These are phyloP conservation scores for Zymoseptoria crescenta DNA, from an alignment of 2,329 filamentous ascomycete genomes.

Conservation along the genomic window DNA sequence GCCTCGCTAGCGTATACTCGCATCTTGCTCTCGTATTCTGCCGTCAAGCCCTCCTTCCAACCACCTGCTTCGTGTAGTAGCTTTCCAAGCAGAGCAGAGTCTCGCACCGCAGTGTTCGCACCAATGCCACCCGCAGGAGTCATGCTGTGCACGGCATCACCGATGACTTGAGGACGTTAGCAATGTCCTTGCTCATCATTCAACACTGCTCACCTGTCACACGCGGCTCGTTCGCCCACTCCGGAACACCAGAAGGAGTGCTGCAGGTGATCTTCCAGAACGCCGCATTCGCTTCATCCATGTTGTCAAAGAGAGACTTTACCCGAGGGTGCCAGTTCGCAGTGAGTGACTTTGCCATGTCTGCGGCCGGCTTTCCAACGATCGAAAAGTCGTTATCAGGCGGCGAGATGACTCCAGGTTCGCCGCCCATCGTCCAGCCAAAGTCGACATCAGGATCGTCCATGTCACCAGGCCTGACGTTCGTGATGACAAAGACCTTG, in stretches of 20 bases:
- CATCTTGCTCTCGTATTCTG: conserved; percentile 34
- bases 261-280: conserved; percentile 63
- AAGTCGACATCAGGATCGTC: conserved; percentile 50
- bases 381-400: conserved; percentile 55
- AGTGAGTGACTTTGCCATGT: conserved; percentile 50
- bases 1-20: conserved; percentile 48
- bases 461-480: conserved; percentile 53
- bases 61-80: conserved; percentile 48
- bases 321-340: conserved; percentile 50
- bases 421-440: conserved; percentile 56
- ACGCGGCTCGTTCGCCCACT: conserved; percentile 51
- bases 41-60: conserved; percentile 33
- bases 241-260: conserved; percentile 50
- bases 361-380: conserved; percentile 49
- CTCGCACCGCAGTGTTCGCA: conserved; percentile 50
- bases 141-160: conserved; percentile 53
- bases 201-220: conserved; percentile 35
- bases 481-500: conserved; percentile 52
- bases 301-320: conserved; percentile 51
- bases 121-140: conserved; percentile 47
- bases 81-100: conserved; percentile 48
- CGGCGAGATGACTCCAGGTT: conserved; percentile 49
- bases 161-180: conserved; percentile 36
- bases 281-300: conserved; percentile 49
- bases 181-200: not conserved